Evolutionary conservation across 164 flowering plant genomes (phyloP).

Genomic region (Amborella trichopoda): DNA sequence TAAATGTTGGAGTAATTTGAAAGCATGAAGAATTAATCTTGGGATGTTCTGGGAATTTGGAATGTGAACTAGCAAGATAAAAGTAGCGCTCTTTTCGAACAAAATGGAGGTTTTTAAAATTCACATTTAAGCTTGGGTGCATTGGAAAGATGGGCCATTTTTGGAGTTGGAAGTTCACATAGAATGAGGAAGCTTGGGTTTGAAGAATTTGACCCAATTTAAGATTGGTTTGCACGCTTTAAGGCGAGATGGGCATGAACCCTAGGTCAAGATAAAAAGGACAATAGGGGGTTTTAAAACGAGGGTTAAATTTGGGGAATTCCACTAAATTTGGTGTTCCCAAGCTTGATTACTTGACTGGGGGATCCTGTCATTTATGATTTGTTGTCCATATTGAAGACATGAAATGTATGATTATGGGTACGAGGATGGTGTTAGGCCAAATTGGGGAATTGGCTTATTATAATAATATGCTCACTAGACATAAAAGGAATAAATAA

Average conservation of each 20-base stretch:
- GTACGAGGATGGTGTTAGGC: no score
- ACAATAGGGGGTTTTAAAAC: conserved; percentile 51
- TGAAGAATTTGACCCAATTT: conserved; percentile 35
- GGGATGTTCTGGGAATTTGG: no score
- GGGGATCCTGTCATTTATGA: conserved; percentile 17
- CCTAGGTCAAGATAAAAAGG: conserved; percentile 56
- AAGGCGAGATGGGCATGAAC: conserved; percentile 20
- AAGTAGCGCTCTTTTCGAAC: no score
- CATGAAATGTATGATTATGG: no score
- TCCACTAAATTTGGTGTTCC: conserved; percentile 52
- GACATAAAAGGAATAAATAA: no score
- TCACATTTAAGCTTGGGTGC: no score
- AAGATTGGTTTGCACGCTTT: conserved; percentile 39
- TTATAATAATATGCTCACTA: no score
- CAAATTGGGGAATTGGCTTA: no score
- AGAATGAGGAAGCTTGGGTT: conserved; percentile 31
- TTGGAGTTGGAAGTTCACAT: conserved; percentile 17
- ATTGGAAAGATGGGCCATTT: conserved; percentile 7
- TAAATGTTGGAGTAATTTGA: no score
- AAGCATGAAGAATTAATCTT: no score
- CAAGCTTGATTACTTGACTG: conserved; percentile 41
- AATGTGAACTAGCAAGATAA: no score
- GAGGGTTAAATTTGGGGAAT: conserved; percentile 51
- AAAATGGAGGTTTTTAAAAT: no score
- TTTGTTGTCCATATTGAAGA: conserved; percentile 28